Conservation (phyloP, 2,329 filamentous ascomycete species). For the Chaetomiaceae sp. region DNA sequence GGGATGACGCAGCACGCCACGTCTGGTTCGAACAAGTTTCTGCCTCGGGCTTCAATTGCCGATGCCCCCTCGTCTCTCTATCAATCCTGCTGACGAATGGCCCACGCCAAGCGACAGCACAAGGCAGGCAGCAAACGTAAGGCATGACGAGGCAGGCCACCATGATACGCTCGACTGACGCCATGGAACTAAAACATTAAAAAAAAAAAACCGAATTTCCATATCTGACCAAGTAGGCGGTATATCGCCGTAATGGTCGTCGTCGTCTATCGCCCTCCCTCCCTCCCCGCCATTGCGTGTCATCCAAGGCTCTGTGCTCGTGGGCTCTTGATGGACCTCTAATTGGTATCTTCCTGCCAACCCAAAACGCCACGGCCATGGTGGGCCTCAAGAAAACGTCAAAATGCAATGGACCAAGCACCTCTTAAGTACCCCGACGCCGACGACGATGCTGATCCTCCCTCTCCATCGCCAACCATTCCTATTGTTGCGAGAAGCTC, state of each 20-base stretch:
- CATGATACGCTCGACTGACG: neutral
- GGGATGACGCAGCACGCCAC: constrained; percentile 10
- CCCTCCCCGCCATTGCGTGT: neutral
- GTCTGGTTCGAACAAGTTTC: neutral
- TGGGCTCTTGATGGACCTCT: constrained; percentile 11
- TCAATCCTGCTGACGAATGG: constrained; percentile 9
- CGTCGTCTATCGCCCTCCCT: constrained; percentile 6
- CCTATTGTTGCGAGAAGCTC: neutral
- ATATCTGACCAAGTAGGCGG: neutral
- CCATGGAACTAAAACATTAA: neutral
- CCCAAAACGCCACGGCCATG: constrained; percentile 25
- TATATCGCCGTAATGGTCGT: too few species aligned
- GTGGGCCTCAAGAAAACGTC: constrained; percentile 15
- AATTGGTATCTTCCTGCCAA: constrained; percentile 22
- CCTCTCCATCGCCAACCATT: neutral
- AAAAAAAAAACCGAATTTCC: neutral
- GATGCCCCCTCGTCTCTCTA: too few species aligned
- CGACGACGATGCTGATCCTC: constrained; percentile 19
- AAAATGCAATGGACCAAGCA: constrained; percentile 18
- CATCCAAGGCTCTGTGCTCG: constrained; percentile 7
- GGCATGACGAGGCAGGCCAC: constrained; percentile 9
- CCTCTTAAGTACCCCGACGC: constrained; percentile 18
- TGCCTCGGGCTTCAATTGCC: neutral
- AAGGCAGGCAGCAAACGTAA: neutral
- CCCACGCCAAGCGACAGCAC: neutral